Percentiles rank a stretch among this genome's conserved stretches.
Evolutionary conservation across 31 red algal genomes (phyloP).

Genomic region (Porphyra umbilicalis): DNA sequence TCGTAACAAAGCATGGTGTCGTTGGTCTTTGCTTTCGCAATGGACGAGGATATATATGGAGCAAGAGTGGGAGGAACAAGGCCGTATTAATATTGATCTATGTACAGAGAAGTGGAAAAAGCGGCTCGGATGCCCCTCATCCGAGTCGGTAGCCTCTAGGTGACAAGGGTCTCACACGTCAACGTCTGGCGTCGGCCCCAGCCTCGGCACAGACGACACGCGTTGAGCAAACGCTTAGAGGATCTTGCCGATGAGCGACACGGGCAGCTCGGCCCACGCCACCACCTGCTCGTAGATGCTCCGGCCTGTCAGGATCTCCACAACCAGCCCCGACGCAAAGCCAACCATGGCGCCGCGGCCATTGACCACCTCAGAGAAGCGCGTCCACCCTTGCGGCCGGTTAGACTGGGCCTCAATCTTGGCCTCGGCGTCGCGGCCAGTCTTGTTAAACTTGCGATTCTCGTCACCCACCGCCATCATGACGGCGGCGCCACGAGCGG

Average conservation of each 20-base stretch:
- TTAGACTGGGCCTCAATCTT: conserved; percentile 14
- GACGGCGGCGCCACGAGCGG: background rate
- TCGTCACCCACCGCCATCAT: background rate
- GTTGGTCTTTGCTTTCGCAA: no score
- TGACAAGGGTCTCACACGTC: no score
- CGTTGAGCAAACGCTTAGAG: background rate
- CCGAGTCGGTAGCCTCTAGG: background rate
- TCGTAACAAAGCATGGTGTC: no score
- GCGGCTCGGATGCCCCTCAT: background rate
- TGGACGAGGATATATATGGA: no score
- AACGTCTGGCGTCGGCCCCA: no score
- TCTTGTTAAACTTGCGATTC: background rate
- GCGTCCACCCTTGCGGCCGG: conserved; percentile 54
- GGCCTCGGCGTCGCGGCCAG: background rate
- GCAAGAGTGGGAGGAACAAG: background rate
- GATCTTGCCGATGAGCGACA: background rate
- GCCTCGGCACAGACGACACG: no score
- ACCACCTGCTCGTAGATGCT: background rate
- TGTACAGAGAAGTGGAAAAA: background rate
- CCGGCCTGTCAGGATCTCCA: conserved; percentile 28
- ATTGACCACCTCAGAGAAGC: conserved; percentile 47
- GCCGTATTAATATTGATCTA: background rate
- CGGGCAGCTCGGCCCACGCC: background rate
- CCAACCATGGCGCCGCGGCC: conserved; percentile 57
- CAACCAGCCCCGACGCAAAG: conserved; percentile 34